Percentiles rank a stretch among this genome's conserved stretches.
phyloP scores from a whole-genome alignment of 345 rosid species.

The Bruguiera gymnorhiza region DNA sequence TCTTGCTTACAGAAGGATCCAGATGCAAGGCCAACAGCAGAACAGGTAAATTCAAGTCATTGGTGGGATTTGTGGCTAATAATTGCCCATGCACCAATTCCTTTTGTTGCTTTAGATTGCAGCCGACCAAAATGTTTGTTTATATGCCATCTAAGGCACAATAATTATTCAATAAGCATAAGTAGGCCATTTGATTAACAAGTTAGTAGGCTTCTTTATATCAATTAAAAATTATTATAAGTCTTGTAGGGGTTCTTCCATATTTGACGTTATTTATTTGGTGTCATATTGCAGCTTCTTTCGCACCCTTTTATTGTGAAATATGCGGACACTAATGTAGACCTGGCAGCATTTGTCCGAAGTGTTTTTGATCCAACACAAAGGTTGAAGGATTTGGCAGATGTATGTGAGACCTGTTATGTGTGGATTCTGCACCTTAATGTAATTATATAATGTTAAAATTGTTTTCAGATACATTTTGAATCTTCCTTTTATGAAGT shows the following conservation, averaged over 20 bases:
- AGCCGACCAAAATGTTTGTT: no score
- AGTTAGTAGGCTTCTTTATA: not conserved
- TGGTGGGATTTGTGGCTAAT: not conserved
- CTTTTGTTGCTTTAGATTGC: no score
- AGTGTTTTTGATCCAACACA: slow-evolving; percentile 82
- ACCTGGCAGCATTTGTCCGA: slow-evolving; percentile 72
- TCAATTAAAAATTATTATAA: not conserved
- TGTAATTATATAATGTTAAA: not conserved
- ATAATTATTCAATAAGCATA: not conserved
- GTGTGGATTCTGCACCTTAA: not conserved
- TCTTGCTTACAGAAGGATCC: slow-evolving; percentile 83
- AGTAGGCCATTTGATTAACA: not conserved
- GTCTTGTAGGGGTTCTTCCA: no score
- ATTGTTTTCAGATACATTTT: not conserved
- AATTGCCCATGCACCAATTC: no score
- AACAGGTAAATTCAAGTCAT: slow-evolving; percentile 52
- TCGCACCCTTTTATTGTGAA: slow-evolving; percentile 79
- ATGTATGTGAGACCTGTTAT: slow-evolving; percentile 38
- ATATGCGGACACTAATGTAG: slow-evolving; percentile 51
- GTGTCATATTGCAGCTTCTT: slow-evolving; percentile 61
- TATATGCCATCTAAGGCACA: slow-evolving; percentile 11
- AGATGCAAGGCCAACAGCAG: slow-evolving; percentile 87
- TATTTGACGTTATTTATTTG: slow-evolving; percentile 19
- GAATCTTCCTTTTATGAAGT: not conserved
- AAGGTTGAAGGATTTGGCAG: slow-evolving; percentile 90